Conservation (phyloP, 208 protist species). For the Crithidia sp. region DNA sequence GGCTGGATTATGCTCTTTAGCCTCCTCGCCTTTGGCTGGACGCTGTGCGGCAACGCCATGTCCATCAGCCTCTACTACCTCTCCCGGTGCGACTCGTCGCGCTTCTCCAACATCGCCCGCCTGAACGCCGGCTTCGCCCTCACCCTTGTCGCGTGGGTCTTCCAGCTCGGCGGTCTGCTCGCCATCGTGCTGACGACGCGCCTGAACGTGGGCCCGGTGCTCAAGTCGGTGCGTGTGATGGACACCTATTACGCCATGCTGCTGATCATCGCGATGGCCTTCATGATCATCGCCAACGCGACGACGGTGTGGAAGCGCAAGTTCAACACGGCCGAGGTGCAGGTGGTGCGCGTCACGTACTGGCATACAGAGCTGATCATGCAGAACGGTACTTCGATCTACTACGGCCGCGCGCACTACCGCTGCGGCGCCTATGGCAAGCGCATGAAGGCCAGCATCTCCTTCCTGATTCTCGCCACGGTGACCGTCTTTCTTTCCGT, state of each 20-base stretch:
- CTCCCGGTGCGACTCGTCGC: constrained; percentile 41
- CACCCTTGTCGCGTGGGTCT: constrained; percentile 54
- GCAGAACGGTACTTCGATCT: constrained; percentile 40
- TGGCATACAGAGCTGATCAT: constrained; percentile 70
- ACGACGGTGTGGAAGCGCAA: constrained; percentile 59
- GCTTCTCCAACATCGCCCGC: constrained; percentile 34
- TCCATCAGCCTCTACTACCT: constrained; percentile 56
- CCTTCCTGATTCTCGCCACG: constrained; percentile 56
- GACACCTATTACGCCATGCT: constrained; percentile 58
- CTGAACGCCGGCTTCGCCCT: constrained; percentile 68
- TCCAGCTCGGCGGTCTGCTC: constrained; percentile 49
- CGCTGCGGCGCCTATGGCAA: constrained; percentile 56
- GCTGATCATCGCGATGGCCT: constrained; percentile 36
- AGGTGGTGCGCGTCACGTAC: constrained; percentile 63
- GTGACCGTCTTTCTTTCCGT: constrained; percentile 41
- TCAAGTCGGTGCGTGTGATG: constrained; percentile 51
- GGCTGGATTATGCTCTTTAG: constrained; percentile 54
- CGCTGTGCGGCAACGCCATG: constrained; percentile 56
- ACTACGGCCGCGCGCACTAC: constrained; percentile 51
- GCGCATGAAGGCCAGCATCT: constrained; percentile 69
- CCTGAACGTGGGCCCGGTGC: constrained; percentile 57
- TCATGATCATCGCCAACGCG: constrained; percentile 50
- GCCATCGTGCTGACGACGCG: constrained; percentile 45
- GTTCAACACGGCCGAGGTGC: constrained; percentile 43
- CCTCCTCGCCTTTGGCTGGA: constrained; percentile 61